phyloP scores from a whole-genome alignment of 1,284 basidiomycete species.

The Testicularia cyperi region DNA sequence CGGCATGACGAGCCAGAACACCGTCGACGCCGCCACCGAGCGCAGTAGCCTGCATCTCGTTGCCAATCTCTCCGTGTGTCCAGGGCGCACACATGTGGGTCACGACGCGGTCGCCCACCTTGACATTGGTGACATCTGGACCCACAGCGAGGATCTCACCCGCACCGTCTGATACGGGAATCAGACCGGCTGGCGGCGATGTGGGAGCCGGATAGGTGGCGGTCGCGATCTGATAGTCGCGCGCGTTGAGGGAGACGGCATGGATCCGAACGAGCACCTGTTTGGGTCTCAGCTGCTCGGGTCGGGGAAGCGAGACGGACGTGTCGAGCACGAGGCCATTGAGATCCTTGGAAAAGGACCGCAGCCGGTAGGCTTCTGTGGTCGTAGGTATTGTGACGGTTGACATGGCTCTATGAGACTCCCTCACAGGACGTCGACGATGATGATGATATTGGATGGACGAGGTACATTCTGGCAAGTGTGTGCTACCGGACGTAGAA shows the following conservation, averaged over 20 bases:
- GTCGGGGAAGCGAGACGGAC: constrained; percentile 6
- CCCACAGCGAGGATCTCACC: constrained; percentile 19
- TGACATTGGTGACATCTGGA: constrained; percentile 7
- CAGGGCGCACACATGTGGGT: constrained; percentile 26
- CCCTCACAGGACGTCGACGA: no score
- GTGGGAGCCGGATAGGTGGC: constrained; percentile 26
- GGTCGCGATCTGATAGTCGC: constrained; percentile 33
- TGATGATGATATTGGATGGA: no score
- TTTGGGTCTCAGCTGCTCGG: constrained; percentile 2
- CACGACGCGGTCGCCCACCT: constrained; percentile 13
- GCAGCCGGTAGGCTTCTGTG: constrained; percentile 18
- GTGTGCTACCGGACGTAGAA: no score
- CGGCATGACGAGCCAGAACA: constrained; percentile 14
- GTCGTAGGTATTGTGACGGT: constrained; percentile 2
- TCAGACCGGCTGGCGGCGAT: constrained; percentile 5
- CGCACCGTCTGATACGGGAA: constrained; percentile 28
- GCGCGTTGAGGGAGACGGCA: constrained; percentile 30
- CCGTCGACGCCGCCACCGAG: constrained; percentile 21
- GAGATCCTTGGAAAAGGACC: constrained; percentile 14
- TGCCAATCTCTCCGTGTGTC: constrained; percentile 22
- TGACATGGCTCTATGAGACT: no score
- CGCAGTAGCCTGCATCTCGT: constrained; percentile 25
- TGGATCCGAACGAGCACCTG: constrained; percentile 22
- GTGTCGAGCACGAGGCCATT: constrained; percentile 12
- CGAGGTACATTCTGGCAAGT: no score